Evolutionary conservation across 208 protist species (phyloP).

Genomic region (Wallacemonas rigidus): DNA sequence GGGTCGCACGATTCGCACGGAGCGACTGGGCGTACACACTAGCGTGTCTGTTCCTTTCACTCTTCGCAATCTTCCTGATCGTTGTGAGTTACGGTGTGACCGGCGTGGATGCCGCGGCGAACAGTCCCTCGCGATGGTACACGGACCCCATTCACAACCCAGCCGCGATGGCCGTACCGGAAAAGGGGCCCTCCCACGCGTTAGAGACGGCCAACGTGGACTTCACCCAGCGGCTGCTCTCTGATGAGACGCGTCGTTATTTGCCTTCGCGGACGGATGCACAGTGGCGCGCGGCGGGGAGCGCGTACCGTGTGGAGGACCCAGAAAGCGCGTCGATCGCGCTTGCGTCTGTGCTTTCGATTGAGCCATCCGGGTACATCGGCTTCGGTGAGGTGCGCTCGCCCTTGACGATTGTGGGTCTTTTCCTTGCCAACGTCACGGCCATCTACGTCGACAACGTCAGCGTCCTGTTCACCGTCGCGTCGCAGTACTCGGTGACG

Average conservation of each 20-base stretch:
- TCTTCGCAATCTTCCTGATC: no score
- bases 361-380: constrained; percentile 41
- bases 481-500: constrained; percentile 30
- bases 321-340: not conserved
- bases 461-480: not conserved
- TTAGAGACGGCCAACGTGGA: no score
- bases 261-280: no score
- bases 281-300: no score
- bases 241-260: no score
- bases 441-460: constrained; percentile 39
- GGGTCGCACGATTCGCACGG: no score
- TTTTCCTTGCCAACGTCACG: constrained; percentile 18
- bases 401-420: constrained; percentile 29
- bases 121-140: not conserved
- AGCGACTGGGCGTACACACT: no score
- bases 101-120: not conserved
- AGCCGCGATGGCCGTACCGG: not conserved
- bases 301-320: not conserved
- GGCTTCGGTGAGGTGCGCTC: constrained; percentile 39
- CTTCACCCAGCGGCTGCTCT: no score
- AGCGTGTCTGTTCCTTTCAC: no score
- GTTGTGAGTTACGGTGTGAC: not conserved
- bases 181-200: no score
- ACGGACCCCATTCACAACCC: not conserved
- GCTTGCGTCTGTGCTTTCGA: constrained; percentile 21